Evolutionary conservation across 1,284 basidiomycete species (phyloP).

Genomic region (Laetiporus sulphureus): DNA sequence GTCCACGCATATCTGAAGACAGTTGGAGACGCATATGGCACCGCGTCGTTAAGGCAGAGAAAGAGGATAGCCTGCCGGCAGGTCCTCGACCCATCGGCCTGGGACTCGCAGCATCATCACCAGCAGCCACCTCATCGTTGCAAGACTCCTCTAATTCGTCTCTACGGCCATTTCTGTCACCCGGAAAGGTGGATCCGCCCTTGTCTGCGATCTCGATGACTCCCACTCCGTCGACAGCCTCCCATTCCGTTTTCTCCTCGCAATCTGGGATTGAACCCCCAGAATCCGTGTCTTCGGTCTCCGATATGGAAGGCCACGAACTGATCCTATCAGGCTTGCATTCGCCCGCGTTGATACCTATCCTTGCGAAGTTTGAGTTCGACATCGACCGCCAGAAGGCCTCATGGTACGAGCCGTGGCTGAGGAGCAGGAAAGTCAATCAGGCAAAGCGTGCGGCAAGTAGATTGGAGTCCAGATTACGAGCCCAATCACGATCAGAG

Average conservation of each 20-base stretch:
- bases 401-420: slow-evolving; percentile 79
- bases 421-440: slow-evolving; percentile 53
- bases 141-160: slow-evolving; percentile 30
- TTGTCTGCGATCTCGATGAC: slow-evolving; percentile 33
- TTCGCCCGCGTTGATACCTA: slow-evolving; percentile 61
- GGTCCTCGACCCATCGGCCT: slow-evolving; percentile 35
- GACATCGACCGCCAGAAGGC: slow-evolving; percentile 73
- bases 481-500: slow-evolving; percentile 17
- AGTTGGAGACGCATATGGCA: slow-evolving; percentile 81
- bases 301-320: slow-evolving; percentile 34
- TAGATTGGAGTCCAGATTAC: slow-evolving; percentile 24
- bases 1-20: slow-evolving; percentile 74
- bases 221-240: slow-evolving; percentile 48
- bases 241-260: slow-evolving; percentile 40
- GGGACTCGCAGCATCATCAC: slow-evolving; percentile 34
- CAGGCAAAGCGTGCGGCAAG: slow-evolving; percentile 48
- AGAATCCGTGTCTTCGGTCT: slow-evolving; percentile 44
- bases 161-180: slow-evolving; percentile 43
- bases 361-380: slow-evolving; percentile 85
- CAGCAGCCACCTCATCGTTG: slow-evolving; percentile 37
- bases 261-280: slow-evolving; percentile 48
- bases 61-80: slow-evolving; percentile 43
- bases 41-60: slow-evolving; percentile 60
- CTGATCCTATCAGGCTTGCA: slow-evolving; percentile 60
- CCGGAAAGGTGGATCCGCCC: slow-evolving; percentile 29